Percentiles rank a stretch among this genome's conserved stretches.
Evolutionary conservation across 2,329 filamentous ascomycete species (phyloP).

Genomic region (Geosmithia putterillii): DNA sequence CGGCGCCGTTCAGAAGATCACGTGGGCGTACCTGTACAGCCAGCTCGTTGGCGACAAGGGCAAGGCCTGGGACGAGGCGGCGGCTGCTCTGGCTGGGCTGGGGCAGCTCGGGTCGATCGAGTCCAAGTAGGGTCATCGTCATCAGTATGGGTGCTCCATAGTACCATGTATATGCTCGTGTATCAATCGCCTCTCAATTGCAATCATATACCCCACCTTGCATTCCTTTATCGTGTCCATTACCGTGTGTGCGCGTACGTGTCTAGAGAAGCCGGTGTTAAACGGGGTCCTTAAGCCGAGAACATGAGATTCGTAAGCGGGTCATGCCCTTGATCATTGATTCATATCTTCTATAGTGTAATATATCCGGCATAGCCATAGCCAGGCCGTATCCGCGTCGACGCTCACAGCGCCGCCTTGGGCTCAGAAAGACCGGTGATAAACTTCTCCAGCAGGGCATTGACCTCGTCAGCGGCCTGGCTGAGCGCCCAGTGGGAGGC

Average conservation of each 20-base stretch:
- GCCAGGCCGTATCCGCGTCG: not conserved
- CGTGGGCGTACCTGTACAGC: conserved; percentile 11
- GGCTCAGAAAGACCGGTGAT: conserved; percentile 46
- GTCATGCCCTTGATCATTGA: too few species aligned
- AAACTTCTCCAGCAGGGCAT: conserved; percentile 41
- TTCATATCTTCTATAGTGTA: too few species aligned
- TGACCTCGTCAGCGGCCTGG: conserved; percentile 60
- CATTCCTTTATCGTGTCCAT: too few species aligned
- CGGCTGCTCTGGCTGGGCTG: not conserved
- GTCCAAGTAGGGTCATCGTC: not conserved
- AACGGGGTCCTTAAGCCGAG: too few species aligned
- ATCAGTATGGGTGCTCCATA: too few species aligned
- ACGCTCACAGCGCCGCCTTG: conserved; percentile 1
- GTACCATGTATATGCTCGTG: too few species aligned
- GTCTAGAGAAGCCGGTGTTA: too few species aligned
- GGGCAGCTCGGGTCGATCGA: not conserved
- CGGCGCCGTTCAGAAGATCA: conserved; percentile 9
- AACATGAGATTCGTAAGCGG: too few species aligned
- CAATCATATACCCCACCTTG: too few species aligned
- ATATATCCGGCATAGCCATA: too few species aligned
- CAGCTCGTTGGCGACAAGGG: conserved; percentile 8
- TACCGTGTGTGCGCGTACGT: too few species aligned
- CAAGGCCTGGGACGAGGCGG: conserved; percentile 8
- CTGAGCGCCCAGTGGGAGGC: conserved; percentile 74
- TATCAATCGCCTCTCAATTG: too few species aligned